Base-by-base conservation (phyloP, 805 yeast genomes). In the Starmera caribaea region DNA sequence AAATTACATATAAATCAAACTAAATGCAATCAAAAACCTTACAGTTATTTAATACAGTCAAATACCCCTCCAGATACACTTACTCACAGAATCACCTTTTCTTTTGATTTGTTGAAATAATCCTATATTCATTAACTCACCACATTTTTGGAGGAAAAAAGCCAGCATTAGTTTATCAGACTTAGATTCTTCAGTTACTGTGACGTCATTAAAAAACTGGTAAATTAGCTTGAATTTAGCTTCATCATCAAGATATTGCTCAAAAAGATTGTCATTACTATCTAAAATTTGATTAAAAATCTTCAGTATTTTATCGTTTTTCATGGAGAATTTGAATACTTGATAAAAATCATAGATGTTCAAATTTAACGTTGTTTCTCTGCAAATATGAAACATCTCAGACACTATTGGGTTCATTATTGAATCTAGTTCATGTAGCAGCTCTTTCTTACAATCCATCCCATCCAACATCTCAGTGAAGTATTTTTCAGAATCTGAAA, bases 101-200 rank as follows among this genome's bases (percentile, higher is more conserved):
- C 78, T 60, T 46, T 67, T 69, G 17, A 64, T 62, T 34, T 71
- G 72, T 46, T 76, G 77, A 15, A 86, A 54, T 36, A 85, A 61
- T 0, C 96, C 96, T 40, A 83, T 61, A 45, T 73, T 62, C 42
- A 76, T 74, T 42, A 88, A 64, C 53, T 87, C 95, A 21, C 73
- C 73, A 37, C 89, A 67, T 15, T 78, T 77, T 48, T 83, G 89
- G 44, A 83, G 61, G 54, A 88, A 88, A 75, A 92, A 75, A 4
- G 86, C 73, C 47, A 82, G 63, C 0, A 78, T 62, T 36, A 79
- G 49, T 43, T 74, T 72, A 35, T 79, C 80, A 87, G 92, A 83
- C 8, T 62, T 64, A 1, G 53, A 59, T 5, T 66, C 69, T 14
- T 55, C 59, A 3, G 43, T 3, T n/a, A 42, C 33, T 8, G 53